Conservation (phyloP, 768 basidiomycete species). For the Suillus alpinus region DNA sequence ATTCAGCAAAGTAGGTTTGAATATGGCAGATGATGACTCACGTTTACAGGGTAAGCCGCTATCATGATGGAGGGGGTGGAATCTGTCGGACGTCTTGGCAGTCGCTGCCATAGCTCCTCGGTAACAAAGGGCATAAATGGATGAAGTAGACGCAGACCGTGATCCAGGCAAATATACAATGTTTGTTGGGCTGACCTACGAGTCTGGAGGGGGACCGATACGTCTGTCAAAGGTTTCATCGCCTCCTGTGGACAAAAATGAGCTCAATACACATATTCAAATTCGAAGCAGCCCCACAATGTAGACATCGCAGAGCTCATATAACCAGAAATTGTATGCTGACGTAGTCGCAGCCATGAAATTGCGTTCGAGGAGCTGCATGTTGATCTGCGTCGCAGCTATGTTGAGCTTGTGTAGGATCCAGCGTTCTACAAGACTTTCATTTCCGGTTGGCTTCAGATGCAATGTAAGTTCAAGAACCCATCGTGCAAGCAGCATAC, state of each 20-base stretch:
- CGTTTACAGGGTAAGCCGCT: conserved; percentile 74
- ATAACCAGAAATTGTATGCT: conserved; percentile 94
- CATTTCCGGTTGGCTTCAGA: conserved; percentile 77
- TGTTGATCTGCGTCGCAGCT: conserved; percentile 75
- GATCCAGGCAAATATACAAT: conserved; percentile 89
- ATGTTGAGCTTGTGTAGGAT: conserved; percentile 90
- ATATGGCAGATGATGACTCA: conserved; percentile 37
- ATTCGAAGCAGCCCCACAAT: conserved; percentile 58
- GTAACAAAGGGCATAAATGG: conserved; percentile 99
- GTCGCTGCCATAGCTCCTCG: conserved; percentile 96
- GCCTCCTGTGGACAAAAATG: conserved; percentile 66
- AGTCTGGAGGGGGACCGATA: conserved; percentile 55
- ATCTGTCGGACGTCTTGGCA: conserved; percentile 84
- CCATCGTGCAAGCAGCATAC: conserved; percentile 36
- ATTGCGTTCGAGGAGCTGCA: conserved; percentile 71
- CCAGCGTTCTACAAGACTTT: conserved; percentile 93
- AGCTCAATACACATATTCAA: background rate
- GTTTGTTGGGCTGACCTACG: conserved; percentile 92
- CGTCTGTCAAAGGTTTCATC: conserved; percentile 97
- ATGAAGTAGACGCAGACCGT: conserved; percentile 86
- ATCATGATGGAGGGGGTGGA: conserved; percentile 87
- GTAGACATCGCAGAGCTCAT: conserved; percentile 99
- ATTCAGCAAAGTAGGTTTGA: background rate
- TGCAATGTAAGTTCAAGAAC: conserved; percentile 1
- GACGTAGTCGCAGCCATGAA: conserved; percentile 90